Base-by-base conservation (phyloP, 495 filamentous ascomycete species). In the Tuber calosporum region DNA sequence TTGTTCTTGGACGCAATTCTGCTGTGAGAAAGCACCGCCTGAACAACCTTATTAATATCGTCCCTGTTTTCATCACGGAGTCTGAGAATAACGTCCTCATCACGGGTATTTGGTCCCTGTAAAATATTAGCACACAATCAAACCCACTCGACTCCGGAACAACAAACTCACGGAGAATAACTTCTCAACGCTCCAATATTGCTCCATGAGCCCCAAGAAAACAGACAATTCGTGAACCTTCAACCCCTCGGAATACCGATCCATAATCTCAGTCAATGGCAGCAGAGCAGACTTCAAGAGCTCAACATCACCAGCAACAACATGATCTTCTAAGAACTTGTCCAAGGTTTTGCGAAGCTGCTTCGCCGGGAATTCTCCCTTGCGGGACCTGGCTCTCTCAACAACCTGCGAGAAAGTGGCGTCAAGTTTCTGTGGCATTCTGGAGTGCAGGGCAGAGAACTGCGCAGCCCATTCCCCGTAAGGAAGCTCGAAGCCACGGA, bases 401-500 rank as follows among this genome's bases (percentile, higher is more conserved):
- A 98, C 90, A 62, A 94, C 89, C 79, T 92, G 90, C 38, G 89
- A 89, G 75, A 98, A 89, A 74, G 87, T 87, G 11, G 90, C 82
- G 77, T 97, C 93, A 41, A 99, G 88, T 84, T 93, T 97, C 79
- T 93, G 89, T 6, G 95, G 95, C 92, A 98, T 98, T 81, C 95
- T 90, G 6, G 93, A 90, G 83, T 98, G 95, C 43, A 99, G 88
- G 9, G 95, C 95, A 39, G 95, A 94, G 72, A 94, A 93, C 80
- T 98, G 96, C 19, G 95, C 90, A 73, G 90, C 90, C 91, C 94
- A 99, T 84, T 99, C 93, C 83, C 94, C 92, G 83, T 97, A 99
- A 1, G 95, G 95, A 72, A 99, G 88, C 73, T 96, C 92, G 9
- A 90, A 89, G 81, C 96, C 89, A 38, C 93, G 91, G 20, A 99